phyloP scores from a whole-genome alignment of 192 early-diverging fungal species.

The Entomortierella chlamydospora region DNA sequence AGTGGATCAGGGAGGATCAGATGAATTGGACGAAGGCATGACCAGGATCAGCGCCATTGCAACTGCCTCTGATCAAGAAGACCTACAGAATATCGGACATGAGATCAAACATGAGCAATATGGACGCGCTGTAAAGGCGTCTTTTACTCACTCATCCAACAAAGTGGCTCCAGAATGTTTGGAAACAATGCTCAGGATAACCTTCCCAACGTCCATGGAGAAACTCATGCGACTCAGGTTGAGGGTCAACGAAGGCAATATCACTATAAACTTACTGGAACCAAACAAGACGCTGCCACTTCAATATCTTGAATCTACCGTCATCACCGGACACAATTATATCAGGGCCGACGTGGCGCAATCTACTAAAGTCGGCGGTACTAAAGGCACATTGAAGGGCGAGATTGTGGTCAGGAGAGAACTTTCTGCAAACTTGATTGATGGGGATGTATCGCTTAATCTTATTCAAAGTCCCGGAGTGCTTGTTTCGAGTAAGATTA shows the following conservation, averaged over 20 bases:
- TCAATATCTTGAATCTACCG: background rate
- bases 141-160: background rate
- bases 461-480: background rate
- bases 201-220: background rate
- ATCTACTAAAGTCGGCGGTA: background rate
- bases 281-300: background rate
- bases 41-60: background rate
- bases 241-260: slow-evolving; percentile 2
- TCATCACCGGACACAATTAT: slow-evolving; percentile 19
- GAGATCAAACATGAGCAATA: background rate
- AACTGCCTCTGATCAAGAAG: slow-evolving; percentile 3
- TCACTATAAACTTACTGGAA: slow-evolving; percentile 2
- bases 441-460: slow-evolving; percentile 11
- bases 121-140: background rate
- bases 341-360: slow-evolving; percentile 1
- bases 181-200: background rate
- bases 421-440: slow-evolving; percentile 3
- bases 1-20: slow-evolving; percentile 11
- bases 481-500: background rate
- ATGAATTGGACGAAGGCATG: background rate
- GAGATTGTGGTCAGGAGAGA: slow-evolving; percentile 11
- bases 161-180: background rate
- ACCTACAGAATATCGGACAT: background rate
- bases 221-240: background rate
- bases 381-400: slow-evolving; percentile 6